Base-by-base conservation (phyloP, 192 early-diverging fungal genomes). In the Dimargaris xerosporica region DNA sequence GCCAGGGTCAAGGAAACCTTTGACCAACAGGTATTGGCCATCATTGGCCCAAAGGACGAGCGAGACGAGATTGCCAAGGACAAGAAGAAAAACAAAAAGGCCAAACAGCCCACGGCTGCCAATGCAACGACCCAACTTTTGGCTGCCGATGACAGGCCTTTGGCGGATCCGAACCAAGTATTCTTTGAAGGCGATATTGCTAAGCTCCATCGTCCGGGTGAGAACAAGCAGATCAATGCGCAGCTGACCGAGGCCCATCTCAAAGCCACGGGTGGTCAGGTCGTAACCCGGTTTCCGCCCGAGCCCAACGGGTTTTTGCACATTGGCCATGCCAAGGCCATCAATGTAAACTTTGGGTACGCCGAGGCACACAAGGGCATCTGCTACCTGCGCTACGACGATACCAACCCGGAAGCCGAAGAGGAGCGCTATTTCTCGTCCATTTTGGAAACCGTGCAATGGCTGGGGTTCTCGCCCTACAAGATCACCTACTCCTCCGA, bases 341-440 rank as follows among this genome's bases (percentile, higher is more conserved):
- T 99, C 78, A 99, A 99, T 71, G 85, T 98, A 67, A 98, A 95
- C 78, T 99, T 99, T 86, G 97, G 95, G 50, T 97, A 92, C 62
- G 97, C 97, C 23, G 81, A 82, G 65, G 86, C 86, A 15, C 84
- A 92, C 68, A 78, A 87, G 56, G 97, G 97, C 44, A 67, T 88
- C 44, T 90, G 87, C 66, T 91, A 99, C 74, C 82, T 99, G 62
- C 83, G 91, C 61, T 93, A 86, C 65, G 85, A 91, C 73, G 88
- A 90, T 71, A 91, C 89, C 15, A 91, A 91, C 69, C 89, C 88
- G 50, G 81, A 85, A 70, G 91, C 94, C 17, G 97, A 99, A 67
- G 93, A 98, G 77, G 84, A 96, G 68, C 78, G 84, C 59, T 99
- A 98, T 70, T 96, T 99, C 60, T 78, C 75, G 11, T 92, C 97